These are phyloP conservation scores for Umbelopsis isabellina DNA, from an alignment of 192 early-diverging fungal genomes.

Conservation along the genomic window DNA sequence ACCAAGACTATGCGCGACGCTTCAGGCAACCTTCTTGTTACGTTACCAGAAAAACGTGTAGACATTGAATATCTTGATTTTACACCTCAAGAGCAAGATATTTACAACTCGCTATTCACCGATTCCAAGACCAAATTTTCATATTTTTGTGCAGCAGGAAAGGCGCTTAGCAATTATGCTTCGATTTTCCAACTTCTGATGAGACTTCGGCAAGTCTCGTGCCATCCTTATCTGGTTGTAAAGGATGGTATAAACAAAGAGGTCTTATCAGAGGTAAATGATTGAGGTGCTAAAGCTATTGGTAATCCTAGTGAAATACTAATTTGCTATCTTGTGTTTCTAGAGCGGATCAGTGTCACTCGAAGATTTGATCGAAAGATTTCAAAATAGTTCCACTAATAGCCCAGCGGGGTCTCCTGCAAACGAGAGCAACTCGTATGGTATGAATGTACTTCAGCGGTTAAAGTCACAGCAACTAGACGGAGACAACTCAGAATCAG, in stretches of 20 bases:
- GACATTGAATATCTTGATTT: slow-evolving; percentile 67
- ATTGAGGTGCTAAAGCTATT: background rate
- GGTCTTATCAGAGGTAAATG: slow-evolving; percentile 12
- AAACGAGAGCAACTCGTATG: slow-evolving; percentile 33
- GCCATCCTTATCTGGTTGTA: slow-evolving; percentile 62
- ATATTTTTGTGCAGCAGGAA: slow-evolving; percentile 61
- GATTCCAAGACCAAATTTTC: slow-evolving; percentile 68
- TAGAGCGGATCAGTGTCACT: slow-evolving; percentile 44
- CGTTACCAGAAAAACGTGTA: slow-evolving; percentile 68
- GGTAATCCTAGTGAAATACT: background rate
- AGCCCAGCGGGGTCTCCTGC: background rate
- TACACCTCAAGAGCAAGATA: slow-evolving; percentile 64
- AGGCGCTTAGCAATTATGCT: slow-evolving; percentile 69
- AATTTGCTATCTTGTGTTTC: background rate
- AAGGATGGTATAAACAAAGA: slow-evolving; percentile 21
- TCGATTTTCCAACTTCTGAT: slow-evolving; percentile 65
- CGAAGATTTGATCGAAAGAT: slow-evolving; percentile 48
- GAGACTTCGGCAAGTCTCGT: slow-evolving; percentile 69
- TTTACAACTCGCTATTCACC: slow-evolving; percentile 69
- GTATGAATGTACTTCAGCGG: slow-evolving; percentile 44
- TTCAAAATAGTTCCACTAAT: slow-evolving; percentile 8
- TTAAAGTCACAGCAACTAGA: slow-evolving; percentile 26
- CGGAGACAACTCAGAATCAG: slow-evolving; percentile 25
- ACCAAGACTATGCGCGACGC: slow-evolving; percentile 79
- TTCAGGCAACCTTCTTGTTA: slow-evolving; percentile 79